Conservation (phyloP, 2,329 filamentous ascomycete species). For the Botrytis paeoniae region DNA sequence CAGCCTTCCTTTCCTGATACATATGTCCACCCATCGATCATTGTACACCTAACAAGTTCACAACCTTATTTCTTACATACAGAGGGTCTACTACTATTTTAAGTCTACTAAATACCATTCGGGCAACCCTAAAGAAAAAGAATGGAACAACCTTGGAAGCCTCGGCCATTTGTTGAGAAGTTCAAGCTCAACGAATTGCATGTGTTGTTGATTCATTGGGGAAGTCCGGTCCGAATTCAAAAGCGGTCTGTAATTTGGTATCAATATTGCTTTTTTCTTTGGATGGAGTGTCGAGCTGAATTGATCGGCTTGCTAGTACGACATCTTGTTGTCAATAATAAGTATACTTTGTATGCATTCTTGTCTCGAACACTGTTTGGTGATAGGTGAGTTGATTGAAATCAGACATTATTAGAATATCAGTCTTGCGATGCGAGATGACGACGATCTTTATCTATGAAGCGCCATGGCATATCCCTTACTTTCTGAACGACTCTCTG, state of each 20-base stretch:
- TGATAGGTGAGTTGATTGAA: background rate
- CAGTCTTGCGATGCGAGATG: background rate
- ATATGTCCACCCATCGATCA: background rate
- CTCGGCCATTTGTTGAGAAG: constrained; percentile 18
- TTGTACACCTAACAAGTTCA: background rate
- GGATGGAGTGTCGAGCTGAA: background rate
- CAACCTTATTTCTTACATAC: background rate
- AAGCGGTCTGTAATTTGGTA: background rate
- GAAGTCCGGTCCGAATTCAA: background rate
- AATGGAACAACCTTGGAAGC: background rate
- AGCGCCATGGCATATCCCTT: background rate
- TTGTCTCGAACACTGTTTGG: background rate
- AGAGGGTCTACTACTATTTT: background rate
- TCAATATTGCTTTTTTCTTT: background rate
- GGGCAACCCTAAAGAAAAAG: background rate
- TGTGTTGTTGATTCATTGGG: constrained; percentile 7
- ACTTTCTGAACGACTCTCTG: background rate
- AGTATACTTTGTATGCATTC: background rate
- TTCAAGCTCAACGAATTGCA: constrained; percentile 19
- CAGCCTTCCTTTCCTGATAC: background rate
- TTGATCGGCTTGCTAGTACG: background rate
- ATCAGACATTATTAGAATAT: background rate
- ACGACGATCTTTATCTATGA: background rate
- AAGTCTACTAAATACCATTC: background rate
- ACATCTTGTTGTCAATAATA: background rate